Percentiles rank a stretch among this genome's conserved stretches.
These are phyloP conservation scores for Globisporangium camurandrum DNA, from an alignment of 352 stramenopile species.

Conservation along the genomic window DNA sequence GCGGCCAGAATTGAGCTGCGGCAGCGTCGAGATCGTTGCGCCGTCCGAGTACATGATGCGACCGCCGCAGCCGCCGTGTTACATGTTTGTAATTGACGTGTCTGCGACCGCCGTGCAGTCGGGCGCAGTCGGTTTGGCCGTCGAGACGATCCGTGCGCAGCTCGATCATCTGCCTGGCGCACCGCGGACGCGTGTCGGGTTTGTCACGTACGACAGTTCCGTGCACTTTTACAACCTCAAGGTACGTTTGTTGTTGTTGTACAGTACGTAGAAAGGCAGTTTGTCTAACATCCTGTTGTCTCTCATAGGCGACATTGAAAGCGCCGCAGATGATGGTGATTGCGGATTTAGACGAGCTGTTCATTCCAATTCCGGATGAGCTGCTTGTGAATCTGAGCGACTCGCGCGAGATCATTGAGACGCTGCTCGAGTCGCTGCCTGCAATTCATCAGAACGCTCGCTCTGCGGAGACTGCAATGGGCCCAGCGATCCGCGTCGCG, in stretches of 20 bases:
- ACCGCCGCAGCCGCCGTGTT: constrained; percentile 80
- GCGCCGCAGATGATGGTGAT: constrained; percentile 87
- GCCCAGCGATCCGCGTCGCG: constrained; percentile 90
- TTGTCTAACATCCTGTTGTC: constrained; percentile 8
- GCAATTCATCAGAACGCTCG: constrained; percentile 80
- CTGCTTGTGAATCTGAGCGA: constrained; percentile 97
- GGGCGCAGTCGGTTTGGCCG: constrained; percentile 56
- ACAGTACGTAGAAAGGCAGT: too few species aligned
- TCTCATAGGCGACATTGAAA: constrained; percentile 54
- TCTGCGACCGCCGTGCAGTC: constrained; percentile 67
- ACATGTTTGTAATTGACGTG: constrained; percentile 88
- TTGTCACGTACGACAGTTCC: constrained; percentile 81
- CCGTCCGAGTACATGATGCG: constrained; percentile 88
- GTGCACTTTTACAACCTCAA: constrained; percentile 90
- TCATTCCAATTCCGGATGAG: constrained; percentile 93
- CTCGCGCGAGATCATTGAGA: constrained; percentile 90
- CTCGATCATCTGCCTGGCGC: constrained; percentile 71
- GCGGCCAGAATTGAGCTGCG: constrained; percentile 65
- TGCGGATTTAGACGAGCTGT: constrained; percentile 81
- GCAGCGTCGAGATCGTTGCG: constrained; percentile 83
- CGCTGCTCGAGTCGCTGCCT: constrained; percentile 94
- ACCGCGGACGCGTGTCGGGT: constrained; percentile 71
- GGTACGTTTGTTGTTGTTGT: constrained; percentile 18
- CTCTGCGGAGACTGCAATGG: constrained; percentile 71
- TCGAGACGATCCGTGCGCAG: constrained; percentile 76